Percentiles rank a stretch among this genome's conserved stretches.
Evolutionary conservation across 1,139 yeast species (phyloP).

Genomic region (Scheffersomyces quercinus): DNA sequence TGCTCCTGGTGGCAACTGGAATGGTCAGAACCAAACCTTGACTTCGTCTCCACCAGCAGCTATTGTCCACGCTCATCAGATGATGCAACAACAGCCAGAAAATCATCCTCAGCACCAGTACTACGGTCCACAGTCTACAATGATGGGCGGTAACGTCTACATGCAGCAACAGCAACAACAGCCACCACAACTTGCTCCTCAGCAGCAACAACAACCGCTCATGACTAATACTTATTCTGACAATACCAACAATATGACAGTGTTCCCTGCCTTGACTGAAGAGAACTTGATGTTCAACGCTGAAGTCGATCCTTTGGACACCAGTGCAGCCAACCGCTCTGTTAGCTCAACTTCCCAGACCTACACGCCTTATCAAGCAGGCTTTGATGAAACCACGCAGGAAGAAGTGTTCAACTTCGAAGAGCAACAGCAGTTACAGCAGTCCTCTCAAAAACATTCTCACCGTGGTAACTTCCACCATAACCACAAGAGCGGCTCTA

Average conservation of each 20-base stretch:
- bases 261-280: slow-evolving; percentile 21
- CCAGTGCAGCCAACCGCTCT: slow-evolving; percentile 1
- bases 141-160: neutral
- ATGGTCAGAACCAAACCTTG: neutral
- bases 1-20: neutral
- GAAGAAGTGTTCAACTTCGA: slow-evolving; percentile 30
- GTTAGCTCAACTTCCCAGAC: slow-evolving; percentile 7
- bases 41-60: neutral
- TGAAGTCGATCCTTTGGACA: slow-evolving; percentile 3
- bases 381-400: slow-evolving; percentile 7
- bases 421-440: slow-evolving; percentile 17
- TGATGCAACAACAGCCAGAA: neutral
- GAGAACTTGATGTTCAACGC: slow-evolving; percentile 18
- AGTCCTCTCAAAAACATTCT: neutral
- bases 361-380: neutral
- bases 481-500: slow-evolving; percentile 4
- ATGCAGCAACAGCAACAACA: neutral
- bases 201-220: neutral
- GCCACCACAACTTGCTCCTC: neutral
- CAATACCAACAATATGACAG: neutral
- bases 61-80: neutral
- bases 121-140: neutral
- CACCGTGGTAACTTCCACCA: slow-evolving; percentile 6
- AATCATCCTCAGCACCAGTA: neutral
- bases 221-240: neutral